Evolutionary conservation across 2,329 filamentous ascomycete genomes (phyloP), one percentile per base, ranked within the genome.

Genomic region (Acrodontium crateriforme): DNA sequence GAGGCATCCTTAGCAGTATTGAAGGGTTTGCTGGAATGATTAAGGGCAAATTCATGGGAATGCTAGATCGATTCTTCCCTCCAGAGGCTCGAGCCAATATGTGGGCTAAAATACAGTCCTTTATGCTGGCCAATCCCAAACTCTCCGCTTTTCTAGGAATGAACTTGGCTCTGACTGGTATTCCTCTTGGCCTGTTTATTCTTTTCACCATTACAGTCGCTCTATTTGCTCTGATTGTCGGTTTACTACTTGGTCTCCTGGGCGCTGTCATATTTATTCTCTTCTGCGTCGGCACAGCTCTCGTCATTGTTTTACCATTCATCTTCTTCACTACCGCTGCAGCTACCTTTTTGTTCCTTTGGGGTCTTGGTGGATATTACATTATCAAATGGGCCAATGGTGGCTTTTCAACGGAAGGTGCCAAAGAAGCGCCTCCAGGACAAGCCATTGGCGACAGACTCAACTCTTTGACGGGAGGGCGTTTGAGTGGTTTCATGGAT

Each of bases 161-260:
- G 16, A 79, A 85, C 49, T 44, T 75, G 32, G 50, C 72, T 33
- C 63, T 84, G 36, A 73, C 72, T 9, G 65, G 72, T 32, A 52
- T 80, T 9, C 81, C 81, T 1, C 44, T 85, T 33, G 53, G 74
- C 21, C 56, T 84, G 37, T 87, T 89, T 59, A 38, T 66, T 31
- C 58, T 68, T 41, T 83, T 85, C 59, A 62, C 67, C 30, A 41
- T 74, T 21, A 71, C 69, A 20, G 68, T 74, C 34, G 54, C 75
- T 37, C 51, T 74, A 36, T 67, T 82, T 49, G 68, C 75, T 10
- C 47, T 79, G 21, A 55, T 73, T 22, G 63, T 65, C 16, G 74
- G 74, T 9, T 44, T 80, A 20, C 37, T 71, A 11, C 50, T 69
- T 22, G 64, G 55, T 4, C 42, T 67, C 5, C 49, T 69, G 4